Conservation (phyloP, 2,329 filamentous ascomycete species). For the Hypoxylon sp. region DNA sequence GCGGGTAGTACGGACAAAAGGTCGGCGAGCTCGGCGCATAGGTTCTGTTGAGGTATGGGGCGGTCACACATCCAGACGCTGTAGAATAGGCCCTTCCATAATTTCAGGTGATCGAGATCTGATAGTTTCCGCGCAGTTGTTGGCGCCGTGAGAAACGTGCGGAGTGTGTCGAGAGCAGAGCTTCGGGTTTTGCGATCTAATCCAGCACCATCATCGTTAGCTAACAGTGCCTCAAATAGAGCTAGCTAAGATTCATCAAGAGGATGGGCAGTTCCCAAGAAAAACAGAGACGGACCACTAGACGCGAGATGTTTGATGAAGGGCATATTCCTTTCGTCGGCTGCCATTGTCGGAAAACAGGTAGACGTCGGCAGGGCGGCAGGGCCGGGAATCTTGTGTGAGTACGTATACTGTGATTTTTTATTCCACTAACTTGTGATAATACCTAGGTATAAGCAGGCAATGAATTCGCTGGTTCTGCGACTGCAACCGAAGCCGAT, state of each 20-base stretch:
- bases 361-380: too few relatives aligned
- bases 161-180: constrained; percentile 81
- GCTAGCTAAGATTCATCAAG: background rate
- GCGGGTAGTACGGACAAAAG: constrained; percentile 74
- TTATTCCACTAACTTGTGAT: too few relatives aligned
- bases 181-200: constrained; percentile 84
- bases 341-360: constrained; percentile 49
- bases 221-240: background rate
- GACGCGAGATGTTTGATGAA: constrained; percentile 89
- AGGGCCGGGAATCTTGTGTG: background rate
- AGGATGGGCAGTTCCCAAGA: background rate
- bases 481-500: background rate
- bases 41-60: constrained; percentile 85
- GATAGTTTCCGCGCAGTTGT: constrained; percentile 68
- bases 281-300: constrained; percentile 72
- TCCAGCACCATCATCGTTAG: background rate
- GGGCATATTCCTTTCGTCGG: constrained; percentile 69
- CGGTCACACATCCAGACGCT: constrained; percentile 95
- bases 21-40: constrained; percentile 82
- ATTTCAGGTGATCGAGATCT: constrained; percentile 81
- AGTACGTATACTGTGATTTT: too few relatives aligned
- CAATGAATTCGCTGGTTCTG: background rate
- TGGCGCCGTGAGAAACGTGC: constrained; percentile 79
- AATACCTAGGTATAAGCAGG: background rate
- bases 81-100: constrained; percentile 97